Evolutionary conservation across 352 stramenopile species (phyloP), one percentile per base, ranked within the genome.

Genomic region (Pythium dissimile): DNA sequence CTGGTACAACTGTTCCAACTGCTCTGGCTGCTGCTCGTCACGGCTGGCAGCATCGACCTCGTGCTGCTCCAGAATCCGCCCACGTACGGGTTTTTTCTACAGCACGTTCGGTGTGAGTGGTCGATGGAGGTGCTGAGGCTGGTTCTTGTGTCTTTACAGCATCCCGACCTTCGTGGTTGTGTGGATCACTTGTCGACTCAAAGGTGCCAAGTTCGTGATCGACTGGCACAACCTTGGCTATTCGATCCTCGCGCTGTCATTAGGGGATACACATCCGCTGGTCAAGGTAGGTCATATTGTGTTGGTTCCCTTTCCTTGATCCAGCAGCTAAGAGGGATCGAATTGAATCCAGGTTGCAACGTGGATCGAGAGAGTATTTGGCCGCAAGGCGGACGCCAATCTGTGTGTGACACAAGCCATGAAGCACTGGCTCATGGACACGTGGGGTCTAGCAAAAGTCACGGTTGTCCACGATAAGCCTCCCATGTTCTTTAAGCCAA

Each of bases 151-250:
- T 51, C 7, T 28, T 8, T 26, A 8, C 11, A 65, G 41, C 35
- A 96, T 99, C 54, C 97, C 97, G 16, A 97, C 96, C 20, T 83
- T 99, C 38, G 68, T 96, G 7, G 77, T 98, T 8, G 82, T 93
- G 39, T 97, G 79, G 73, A 27, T 97, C 9, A 84, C 79, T 26
- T 79, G 72, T 28, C 66, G 71, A 6, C 56, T 91, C 24, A 89
- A 96, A 21, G 67, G 85, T 20, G 86, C 96, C 26, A 86, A 86
- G 49, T 94, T 99, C 47, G 81, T 99, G 13, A 96, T 99, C 63
- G 97, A 99, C 71, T 99, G 97, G 97, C 97, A 99, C 74, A 99
- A 99, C 77, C 70, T 99, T 31, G 97, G 97, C 27, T 99, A 97
- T 80, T 98, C 93, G 54, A 98, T 99, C 72, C 86, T 99, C 38